Base-by-base conservation (phyloP, 768 basidiomycete species). In the Lactarius hengduanensis region DNA sequence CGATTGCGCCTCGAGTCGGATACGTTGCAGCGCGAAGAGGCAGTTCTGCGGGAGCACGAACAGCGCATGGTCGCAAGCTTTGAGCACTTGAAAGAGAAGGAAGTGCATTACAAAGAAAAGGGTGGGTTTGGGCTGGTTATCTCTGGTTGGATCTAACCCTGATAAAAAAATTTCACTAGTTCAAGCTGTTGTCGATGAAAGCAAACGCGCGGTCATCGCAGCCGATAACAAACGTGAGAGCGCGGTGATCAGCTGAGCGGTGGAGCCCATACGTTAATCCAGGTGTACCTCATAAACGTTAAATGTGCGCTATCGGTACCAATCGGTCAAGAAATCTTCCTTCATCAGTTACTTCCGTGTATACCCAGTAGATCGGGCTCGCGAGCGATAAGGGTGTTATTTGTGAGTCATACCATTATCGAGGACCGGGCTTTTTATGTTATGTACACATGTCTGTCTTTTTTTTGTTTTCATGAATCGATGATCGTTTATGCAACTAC, bases 211-310 rank as follows among this genome's bases (percentile, higher is more conserved):
- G 61, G 74, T 82, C 54, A 73, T 73, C 55, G 74, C 82, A 9
- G 82, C 82, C 68, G 78, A 79, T 71, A 78, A 78, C 63, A 82
- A 80, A 70, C 78, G 81, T 57, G 77, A 80, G 64, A 68, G 71
- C 18, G 73, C 76, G 16, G 65, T 57, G 47, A 61, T 41, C 41
- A 62, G 63, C 53, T 70, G 58, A 69, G 55, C 28, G 13, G 57
- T 40, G 18, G 34, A 22, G 36, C 26, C 3, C 32, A 32, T 26
- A 32, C 34, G 50, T 38, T 57, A 60, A 55, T 64, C 63, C 16
- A 11, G 28, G 13, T 32, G 32, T 26, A 13, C 16, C n/a, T 11
- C 58, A 22, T 34, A 60, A 47, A 34, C 26, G 34, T 38, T 20
- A 20, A 57, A 61, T 38, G 47, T 18, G 43, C 30, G 28, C 8